Base-by-base conservation (phyloP, 2,329 filamentous ascomycete species). In the Lithohypha guttulata region DNA sequence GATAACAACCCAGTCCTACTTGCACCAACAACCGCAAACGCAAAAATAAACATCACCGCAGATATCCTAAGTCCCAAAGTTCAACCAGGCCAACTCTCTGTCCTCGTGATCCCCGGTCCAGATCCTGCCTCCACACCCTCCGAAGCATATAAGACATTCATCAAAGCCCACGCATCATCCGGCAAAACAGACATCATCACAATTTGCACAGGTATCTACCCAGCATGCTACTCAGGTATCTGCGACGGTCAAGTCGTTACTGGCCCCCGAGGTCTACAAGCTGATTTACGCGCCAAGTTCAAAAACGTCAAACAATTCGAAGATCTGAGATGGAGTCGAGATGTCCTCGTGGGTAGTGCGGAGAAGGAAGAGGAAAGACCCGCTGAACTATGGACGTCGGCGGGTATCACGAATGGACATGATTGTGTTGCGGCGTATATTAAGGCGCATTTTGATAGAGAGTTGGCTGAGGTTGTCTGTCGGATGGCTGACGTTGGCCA, bases 91-190 rank as follows among this genome's bases (percentile, higher is more conserved):
- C 54, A 51, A 1, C 46, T 64, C 0, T 60, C 63, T 38, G 46
- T 61, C 20, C 41, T 64, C 3, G 26, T 61, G 22, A 52, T 64
- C 6, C 61, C 61, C 0, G 61, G 61, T 2, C 58, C 60, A 0
- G 52, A 61, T 5, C 61, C 60, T 0, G 50, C 43, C 10, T 14
- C 39, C 3, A 42, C 53, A 0, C 58, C 58, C 0, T 42, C 48
- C 2, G 50, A 55, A 9, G 51, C 53, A 21, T 53, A 52, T 14
- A 33, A 53, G 3, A 48, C 53, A 1, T 63, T 60, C 37, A 42
- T 63, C 11, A 50, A 53, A 10, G 42, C 38, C 6, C 61, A 64
- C 46, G 43, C 58, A 9, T 50, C 48, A 5, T 49, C 37, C 28
- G 51, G 50, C 14, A 51, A 43, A 19, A 55, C 46, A 0, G 44